Evolutionary conservation across 495 filamentous ascomycete genomes (phyloP).

Genomic region (Tirmania nivea): DNA sequence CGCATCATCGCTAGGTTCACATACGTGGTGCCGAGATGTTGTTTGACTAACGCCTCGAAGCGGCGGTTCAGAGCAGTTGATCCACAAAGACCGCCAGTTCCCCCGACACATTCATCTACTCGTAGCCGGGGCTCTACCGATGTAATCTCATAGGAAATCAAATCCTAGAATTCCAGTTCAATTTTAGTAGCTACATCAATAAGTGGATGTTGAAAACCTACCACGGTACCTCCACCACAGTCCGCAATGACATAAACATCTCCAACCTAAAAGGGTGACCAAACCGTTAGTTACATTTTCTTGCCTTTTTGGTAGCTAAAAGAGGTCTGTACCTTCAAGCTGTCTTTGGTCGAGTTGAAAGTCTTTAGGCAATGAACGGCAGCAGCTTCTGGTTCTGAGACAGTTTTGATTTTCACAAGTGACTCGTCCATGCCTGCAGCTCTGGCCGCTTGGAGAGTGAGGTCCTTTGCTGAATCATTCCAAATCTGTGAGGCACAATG

Average conservation of each 20-base stretch:
- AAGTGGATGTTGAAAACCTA: background rate
- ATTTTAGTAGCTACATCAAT: background rate
- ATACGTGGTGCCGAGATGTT: constrained; percentile 28
- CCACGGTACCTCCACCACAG: constrained; percentile 50
- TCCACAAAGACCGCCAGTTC: constrained; percentile 42
- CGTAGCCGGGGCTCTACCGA: constrained; percentile 24
- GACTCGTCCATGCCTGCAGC: constrained; percentile 30
- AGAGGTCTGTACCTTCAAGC: constrained; percentile 1
- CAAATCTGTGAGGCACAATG: constrained; percentile 20
- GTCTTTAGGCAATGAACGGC: constrained; percentile 9
- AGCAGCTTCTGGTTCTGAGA: constrained; percentile 34
- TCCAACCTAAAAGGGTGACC: constrained; percentile 21
- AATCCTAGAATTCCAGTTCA: constrained; percentile 9
- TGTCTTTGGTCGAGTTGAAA: constrained; percentile 2
- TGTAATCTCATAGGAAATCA: constrained; percentile 27
- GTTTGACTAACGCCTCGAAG: constrained; percentile 42
- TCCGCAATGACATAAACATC: constrained; percentile 56
- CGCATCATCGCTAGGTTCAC: too few species aligned
- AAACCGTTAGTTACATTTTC: background rate
- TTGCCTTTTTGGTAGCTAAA: background rate
- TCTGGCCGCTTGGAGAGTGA: constrained; percentile 25
- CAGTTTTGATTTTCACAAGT: constrained; percentile 24
- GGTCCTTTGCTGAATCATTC: constrained; percentile 30
- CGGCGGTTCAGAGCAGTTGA: constrained; percentile 42
- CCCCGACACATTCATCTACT: constrained; percentile 42